These are phyloP conservation scores for Pseudovirgaria hyperparasitica DNA, from an alignment of 2,329 filamentous ascomycete species.

Conservation along the genomic window DNA sequence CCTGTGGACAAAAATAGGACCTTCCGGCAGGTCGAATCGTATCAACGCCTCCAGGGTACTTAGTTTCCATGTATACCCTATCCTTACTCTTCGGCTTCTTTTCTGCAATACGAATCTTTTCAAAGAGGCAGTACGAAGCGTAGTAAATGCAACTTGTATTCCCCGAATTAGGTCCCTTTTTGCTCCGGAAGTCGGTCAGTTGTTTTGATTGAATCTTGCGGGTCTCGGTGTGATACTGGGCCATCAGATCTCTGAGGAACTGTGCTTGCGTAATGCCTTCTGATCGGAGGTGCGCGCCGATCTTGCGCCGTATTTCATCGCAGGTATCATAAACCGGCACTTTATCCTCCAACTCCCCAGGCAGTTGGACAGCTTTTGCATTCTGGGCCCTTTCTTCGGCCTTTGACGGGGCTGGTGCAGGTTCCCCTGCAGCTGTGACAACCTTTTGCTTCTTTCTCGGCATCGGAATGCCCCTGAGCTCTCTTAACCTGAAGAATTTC, in stretches of 20 bases:
- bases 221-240: slow-evolving; percentile 24
- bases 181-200: slow-evolving; percentile 37
- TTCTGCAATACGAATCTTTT: slow-evolving; percentile 42
- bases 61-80: slow-evolving; percentile 41
- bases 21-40: too few relatives aligned
- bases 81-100: slow-evolving; percentile 39
- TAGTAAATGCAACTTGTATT: slow-evolving; percentile 40
- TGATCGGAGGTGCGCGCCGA: slow-evolving; percentile 36
- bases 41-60: too few relatives aligned
- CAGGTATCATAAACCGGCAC: slow-evolving; percentile 44
- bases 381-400: slow-evolving; percentile 9
- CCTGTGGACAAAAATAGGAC: too few relatives aligned
- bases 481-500: slow-evolving; percentile 37
- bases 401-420: slow-evolving; percentile 3
- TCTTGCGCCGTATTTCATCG: slow-evolving; percentile 45
- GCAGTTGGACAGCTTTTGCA: slow-evolving; percentile 29
- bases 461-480: slow-evolving; percentile 33
- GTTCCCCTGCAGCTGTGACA: slow-evolving; percentile 7
- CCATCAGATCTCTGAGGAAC: slow-evolving; percentile 38
- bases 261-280: slow-evolving; percentile 37
- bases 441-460: slow-evolving; percentile 22
- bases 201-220: slow-evolving; percentile 30
- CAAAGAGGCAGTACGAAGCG: slow-evolving; percentile 44
- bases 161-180: slow-evolving; percentile 36
- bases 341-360: slow-evolving; percentile 32